Evolutionary conservation across 108 stramenopile genomes (phyloP).

Genomic region (Schizochytrium sp.): DNA sequence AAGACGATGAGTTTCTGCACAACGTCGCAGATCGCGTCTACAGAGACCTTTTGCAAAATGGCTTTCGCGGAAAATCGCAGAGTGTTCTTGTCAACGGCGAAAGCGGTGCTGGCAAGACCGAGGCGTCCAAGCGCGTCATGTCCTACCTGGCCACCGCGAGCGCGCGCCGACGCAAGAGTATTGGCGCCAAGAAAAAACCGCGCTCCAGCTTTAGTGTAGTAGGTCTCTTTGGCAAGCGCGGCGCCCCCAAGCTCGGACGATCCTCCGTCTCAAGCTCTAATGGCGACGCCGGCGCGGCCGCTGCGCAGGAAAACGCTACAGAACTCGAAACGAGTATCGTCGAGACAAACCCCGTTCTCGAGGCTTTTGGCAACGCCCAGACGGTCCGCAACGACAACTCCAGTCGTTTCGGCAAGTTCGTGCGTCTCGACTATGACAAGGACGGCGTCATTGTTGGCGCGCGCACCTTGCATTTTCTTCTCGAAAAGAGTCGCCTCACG

Average conservation of each 20-base stretch:
- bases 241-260: background rate
- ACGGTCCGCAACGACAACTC: slow-evolving; percentile 30
- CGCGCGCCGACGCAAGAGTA: background rate
- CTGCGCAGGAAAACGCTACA: background rate
- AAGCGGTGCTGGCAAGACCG: slow-evolving; percentile 30
- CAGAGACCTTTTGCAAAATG: background rate
- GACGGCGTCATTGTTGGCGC: slow-evolving; percentile 18
- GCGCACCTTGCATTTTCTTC: slow-evolving; percentile 43
- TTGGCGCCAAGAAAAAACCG: background rate
- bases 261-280: background rate
- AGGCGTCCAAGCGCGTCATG: slow-evolving; percentile 21
- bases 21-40: slow-evolving; percentile 27
- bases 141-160: background rate
- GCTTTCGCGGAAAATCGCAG: slow-evolving; percentile 16
- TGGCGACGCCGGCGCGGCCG: background rate
- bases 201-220: background rate
- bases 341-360: slow-evolving; percentile 22
- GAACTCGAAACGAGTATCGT: background rate
- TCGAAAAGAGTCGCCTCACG: slow-evolving; percentile 49
- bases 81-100: slow-evolving; percentile 24
- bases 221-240: slow-evolving; percentile 4
- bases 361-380: slow-evolving; percentile 33
- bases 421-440: slow-evolving; percentile 19
- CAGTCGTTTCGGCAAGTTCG: slow-evolving; percentile 28
- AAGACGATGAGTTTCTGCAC: slow-evolving; percentile 20